Conservation (phyloP, 139 green algal genomes). For the Picochlorum sp. region DNA sequence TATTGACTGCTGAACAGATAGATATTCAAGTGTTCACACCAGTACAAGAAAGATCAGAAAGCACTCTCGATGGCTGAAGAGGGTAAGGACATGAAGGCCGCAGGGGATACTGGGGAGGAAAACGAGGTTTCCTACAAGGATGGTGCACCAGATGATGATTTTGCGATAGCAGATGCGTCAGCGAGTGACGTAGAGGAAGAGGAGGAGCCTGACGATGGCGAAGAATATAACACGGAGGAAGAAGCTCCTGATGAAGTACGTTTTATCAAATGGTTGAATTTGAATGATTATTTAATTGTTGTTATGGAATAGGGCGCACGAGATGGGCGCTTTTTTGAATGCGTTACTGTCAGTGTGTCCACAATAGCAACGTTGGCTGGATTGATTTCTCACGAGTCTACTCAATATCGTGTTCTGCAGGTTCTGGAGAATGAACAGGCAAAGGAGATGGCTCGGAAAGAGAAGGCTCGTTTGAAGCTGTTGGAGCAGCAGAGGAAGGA, state of each 20-base stretch:
- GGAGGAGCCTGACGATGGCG: constrained; percentile 31
- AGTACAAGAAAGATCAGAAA: constrained; percentile 8
- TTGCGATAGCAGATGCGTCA: constrained; percentile 19
- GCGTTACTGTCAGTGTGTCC: too few relatives aligned
- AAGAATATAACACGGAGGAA: constrained; percentile 24
- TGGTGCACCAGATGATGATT: constrained; percentile 32
- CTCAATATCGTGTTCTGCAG: not conserved
- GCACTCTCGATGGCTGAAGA: not conserved
- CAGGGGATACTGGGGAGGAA: not conserved
- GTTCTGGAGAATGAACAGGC: constrained; percentile 6
- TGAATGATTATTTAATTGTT: too few relatives aligned
- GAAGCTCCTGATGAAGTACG: not conserved
- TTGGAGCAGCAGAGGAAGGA: constrained; percentile 73
- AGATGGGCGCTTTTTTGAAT: not conserved
- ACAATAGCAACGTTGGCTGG: too few relatives aligned
- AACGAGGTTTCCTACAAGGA: constrained; percentile 1
- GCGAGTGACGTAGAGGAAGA: constrained; percentile 12
- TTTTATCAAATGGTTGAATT: not conserved
- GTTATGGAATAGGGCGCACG: too few relatives aligned
- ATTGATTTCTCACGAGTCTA: not conserved
- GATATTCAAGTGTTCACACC: not conserved
- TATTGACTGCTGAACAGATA: not conserved
- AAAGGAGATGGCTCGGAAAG: constrained; percentile 55
- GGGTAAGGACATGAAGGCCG: constrained; percentile 5
- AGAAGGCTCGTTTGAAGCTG: constrained; percentile 70